phyloP scores from a whole-genome alignment of 768 basidiomycete genomes.

The Leccinum subgranulosum region DNA sequence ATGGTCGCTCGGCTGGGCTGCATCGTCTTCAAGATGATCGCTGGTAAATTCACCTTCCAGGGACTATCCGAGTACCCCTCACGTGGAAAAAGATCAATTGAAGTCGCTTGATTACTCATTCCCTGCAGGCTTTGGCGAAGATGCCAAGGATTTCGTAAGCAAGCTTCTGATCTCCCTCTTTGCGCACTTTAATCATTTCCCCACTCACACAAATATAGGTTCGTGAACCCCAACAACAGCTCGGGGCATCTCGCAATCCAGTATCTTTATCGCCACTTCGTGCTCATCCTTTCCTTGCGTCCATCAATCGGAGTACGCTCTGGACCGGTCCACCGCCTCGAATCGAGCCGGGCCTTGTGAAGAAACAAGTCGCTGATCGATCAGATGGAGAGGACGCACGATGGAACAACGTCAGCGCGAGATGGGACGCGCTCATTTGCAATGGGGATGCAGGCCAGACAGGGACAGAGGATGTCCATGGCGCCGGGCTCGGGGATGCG shows the following conservation, averaged over 20 bases:
- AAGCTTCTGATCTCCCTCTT: conserved; percentile 36
- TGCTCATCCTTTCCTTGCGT: conserved; percentile 58
- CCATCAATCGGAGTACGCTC: conserved; percentile 57
- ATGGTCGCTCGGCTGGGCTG: conserved; percentile 98
- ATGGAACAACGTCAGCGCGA: conserved; percentile 53
- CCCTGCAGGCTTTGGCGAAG: conserved; percentile 79
- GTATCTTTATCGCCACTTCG: conserved; percentile 47
- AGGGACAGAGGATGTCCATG: conserved; percentile 6
- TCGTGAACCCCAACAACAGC: conserved; percentile 53
- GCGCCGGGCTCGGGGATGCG: too few species aligned
- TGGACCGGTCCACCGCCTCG: conserved; percentile 62
- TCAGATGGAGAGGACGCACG: conserved; percentile 28
- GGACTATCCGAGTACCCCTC: conserved; percentile 86
- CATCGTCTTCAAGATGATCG: conserved; percentile 89
- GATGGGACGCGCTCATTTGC: conserved; percentile 49
- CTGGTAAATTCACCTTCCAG: conserved; percentile 88
- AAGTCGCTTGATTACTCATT: conserved; percentile 82
- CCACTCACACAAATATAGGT: conserved; percentile 39
- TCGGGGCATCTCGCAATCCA: conserved; percentile 49
- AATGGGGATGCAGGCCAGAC: conserved; percentile 15
- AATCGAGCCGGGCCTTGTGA: conserved; percentile 56
- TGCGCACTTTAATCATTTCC: neutral
- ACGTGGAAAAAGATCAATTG: conserved; percentile 96
- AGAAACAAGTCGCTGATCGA: conserved; percentile 30
- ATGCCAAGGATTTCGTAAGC: conserved; percentile 77